Conservation (phyloP, 495 filamentous ascomycete genomes). For the Entonaema liquescens region DNA sequence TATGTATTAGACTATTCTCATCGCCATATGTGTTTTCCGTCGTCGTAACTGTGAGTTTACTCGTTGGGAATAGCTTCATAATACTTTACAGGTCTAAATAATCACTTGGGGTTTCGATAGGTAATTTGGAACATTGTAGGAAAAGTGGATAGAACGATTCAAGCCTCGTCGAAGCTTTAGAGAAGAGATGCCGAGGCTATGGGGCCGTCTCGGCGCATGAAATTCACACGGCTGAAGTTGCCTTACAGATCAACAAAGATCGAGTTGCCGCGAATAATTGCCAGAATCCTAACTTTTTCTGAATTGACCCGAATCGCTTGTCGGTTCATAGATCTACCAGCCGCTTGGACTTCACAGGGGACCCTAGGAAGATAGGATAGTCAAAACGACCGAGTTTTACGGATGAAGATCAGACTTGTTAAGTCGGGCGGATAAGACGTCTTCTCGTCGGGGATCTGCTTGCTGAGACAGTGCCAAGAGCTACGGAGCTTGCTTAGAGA, state of each 20-base stretch:
- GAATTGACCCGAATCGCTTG: constrained; percentile 18
- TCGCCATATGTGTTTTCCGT: neutral
- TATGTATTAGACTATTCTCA: too few species aligned
- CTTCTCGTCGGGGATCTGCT: constrained; percentile 32
- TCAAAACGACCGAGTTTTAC: constrained; percentile 37
- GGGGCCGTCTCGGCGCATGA: constrained; percentile 32
- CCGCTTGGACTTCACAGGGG: constrained; percentile 11
- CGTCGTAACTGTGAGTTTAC: neutral
- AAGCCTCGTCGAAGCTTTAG: constrained; percentile 17
- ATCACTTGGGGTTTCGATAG: neutral
- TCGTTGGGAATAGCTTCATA: too few species aligned
- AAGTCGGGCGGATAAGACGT: constrained; percentile 16
- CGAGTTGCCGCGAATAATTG: constrained; percentile 4
- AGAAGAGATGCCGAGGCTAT: constrained; percentile 34
- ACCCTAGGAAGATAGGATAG: constrained; percentile 6
- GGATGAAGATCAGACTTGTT: constrained; percentile 39
- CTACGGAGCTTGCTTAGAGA: constrained; percentile 4
- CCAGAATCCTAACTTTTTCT: constrained; percentile 6
- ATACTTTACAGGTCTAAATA: neutral
- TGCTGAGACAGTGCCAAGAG: constrained; percentile 39
- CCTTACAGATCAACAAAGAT: neutral
- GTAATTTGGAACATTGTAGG: neutral
- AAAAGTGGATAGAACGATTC: constrained; percentile 10
- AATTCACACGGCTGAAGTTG: constrained; percentile 29
- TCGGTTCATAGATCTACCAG: constrained; percentile 16